These are phyloP conservation scores for Tetradesmus lagerheimii DNA, from an alignment of 139 green algal genomes.

Conservation along the genomic window DNA sequence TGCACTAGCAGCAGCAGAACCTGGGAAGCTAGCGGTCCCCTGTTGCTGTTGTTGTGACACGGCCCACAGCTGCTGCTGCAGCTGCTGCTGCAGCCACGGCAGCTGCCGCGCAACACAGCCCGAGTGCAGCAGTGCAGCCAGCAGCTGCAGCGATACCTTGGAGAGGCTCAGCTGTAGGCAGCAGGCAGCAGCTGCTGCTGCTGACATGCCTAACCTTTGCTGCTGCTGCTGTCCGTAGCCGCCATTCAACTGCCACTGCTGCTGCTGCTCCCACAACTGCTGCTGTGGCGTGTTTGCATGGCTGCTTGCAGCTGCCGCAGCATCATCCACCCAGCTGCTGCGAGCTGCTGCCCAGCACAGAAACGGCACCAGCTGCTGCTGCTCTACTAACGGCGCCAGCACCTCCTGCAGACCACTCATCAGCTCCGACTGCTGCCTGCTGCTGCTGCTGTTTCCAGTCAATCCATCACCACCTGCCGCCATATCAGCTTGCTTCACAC, in stretches of 20 bases:
- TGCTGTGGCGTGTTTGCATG: neutral
- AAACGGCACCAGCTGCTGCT: constrained; percentile 21
- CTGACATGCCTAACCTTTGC: neutral
- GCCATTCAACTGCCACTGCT: too few species aligned
- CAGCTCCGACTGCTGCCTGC: neutral
- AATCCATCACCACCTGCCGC: neutral
- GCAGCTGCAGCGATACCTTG: neutral
- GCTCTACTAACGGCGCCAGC: neutral
- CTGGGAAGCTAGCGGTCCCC: neutral
- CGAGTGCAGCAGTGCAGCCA: neutral
- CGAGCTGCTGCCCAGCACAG: constrained; percentile 17
- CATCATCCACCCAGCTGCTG: neutral
- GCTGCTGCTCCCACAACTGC: neutral
- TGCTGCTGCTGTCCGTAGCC: neutral
- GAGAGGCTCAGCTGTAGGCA: neutral
- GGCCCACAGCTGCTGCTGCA: constrained; percentile 34
- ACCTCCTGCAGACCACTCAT: neutral
- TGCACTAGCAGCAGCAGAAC: neutral
- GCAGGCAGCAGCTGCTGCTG: neutral
- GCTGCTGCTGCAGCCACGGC: constrained; percentile 28
- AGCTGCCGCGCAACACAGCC: constrained; percentile 11
- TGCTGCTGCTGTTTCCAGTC: neutral
- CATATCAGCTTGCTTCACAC: neutral
- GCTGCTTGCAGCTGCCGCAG: too few species aligned
- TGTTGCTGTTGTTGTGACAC: neutral